Percentiles rank a stretch among this genome's conserved stretches.
These are phyloP conservation scores for Chlorella sp. DNA, from an alignment of 139 green algal genomes.

Conservation along the genomic window DNA sequence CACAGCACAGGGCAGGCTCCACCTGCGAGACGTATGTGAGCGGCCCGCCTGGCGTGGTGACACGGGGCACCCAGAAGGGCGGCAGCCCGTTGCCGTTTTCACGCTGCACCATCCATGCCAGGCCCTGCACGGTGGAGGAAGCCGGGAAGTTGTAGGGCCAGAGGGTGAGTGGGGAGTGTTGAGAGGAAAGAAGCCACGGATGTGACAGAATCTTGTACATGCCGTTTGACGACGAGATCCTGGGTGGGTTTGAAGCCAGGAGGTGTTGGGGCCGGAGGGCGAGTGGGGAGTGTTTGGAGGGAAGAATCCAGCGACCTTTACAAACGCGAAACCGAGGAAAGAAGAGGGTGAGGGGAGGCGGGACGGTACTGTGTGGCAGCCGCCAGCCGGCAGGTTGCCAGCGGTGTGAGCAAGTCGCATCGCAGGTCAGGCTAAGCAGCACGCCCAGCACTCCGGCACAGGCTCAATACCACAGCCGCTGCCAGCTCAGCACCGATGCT, in stretches of 20 bases:
- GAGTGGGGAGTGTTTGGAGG: too few relatives aligned
- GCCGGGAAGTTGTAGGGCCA: too few relatives aligned
- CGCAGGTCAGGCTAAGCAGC: background rate
- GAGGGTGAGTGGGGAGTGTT: too few relatives aligned
- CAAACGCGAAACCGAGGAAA: too few relatives aligned
- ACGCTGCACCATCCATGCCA: slow-evolving; percentile 77
- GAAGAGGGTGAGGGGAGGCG: background rate
- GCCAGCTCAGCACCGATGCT: background rate
- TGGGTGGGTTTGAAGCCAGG: too few relatives aligned
- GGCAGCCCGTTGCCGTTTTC: slow-evolving; percentile 72
- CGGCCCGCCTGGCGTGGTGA: background rate
- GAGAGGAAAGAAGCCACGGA: too few relatives aligned
- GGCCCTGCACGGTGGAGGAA: slow-evolving; percentile 42
- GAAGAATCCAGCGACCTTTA: too few relatives aligned
- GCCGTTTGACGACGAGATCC: too few relatives aligned
- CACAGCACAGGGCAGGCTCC: background rate
- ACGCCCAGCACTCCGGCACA: background rate
- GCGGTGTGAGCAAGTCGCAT: background rate
- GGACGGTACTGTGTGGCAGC: too few relatives aligned
- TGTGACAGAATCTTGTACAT: too few relatives aligned
- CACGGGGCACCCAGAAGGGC: slow-evolving; percentile 61
- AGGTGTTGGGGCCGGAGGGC: too few relatives aligned
- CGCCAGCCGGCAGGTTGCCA: background rate
- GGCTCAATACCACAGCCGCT: background rate
- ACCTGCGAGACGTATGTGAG: slow-evolving; percentile 25